Base-by-base conservation (phyloP, 148 eudicot species). In the Camellia sinensis region DNA sequence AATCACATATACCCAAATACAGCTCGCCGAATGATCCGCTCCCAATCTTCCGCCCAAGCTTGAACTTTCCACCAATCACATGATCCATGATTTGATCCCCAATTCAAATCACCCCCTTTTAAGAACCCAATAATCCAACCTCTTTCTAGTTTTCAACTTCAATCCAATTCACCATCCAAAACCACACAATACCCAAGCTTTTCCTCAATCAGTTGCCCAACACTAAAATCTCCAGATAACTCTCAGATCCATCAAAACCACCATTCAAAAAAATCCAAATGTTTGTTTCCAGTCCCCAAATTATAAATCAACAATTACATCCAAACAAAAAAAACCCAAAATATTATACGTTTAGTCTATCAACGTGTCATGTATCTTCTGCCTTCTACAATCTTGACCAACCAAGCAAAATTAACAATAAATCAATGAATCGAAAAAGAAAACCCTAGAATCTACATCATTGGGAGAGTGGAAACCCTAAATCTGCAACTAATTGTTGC, bases 21-120 rank as follows among this genome's bases (percentile, higher is more conserved):
- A 90, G 91, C 85, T 90, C 91, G 41, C 93, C 93, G 78, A 90
- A 90, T 6, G 93, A 90, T 80, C 93, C 93, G 81, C 93, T 90
- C 75, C 93, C 93, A 81, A 90, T 90, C 85, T 90, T 90, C 44
- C 93, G 77, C 46, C 93, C 93, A 57, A 90, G 87, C 85, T 87
- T 90, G 80, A 90, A 90, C 87, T 88, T 90, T n/a, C 91, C 89
- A 79, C 93, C 93, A 82, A 90, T 62, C 53, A 90, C 88, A 75
- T 79, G 91, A 76, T 90, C 93, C 93, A 88, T 88, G 17, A 44
- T 76, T 77, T 60, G 80, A 57, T 41, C 19, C 12, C 73, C 7
- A 54, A 66, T 43, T 52, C 8, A 43, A 57, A 66, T 41, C 5
- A 65, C 29, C 80, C 52, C 21, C 5, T 53, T 43, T 18, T 50